Conservation (phyloP, 768 basidiomycete genomes). For the Tricholoma bakamatsutake region DNA sequence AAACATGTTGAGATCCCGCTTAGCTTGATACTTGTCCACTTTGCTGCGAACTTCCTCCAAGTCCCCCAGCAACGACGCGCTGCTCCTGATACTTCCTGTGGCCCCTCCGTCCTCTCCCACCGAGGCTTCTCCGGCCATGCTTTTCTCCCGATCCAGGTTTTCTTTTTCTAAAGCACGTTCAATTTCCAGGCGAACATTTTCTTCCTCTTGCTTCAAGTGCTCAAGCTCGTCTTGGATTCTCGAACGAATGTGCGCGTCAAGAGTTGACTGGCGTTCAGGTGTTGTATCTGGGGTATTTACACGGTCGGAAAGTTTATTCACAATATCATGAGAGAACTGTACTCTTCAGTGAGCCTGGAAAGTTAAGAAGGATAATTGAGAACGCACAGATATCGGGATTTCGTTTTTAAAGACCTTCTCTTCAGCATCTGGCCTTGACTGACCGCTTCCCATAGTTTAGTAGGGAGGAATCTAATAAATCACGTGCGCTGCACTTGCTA, state of each 20-base stretch:
- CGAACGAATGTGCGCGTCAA: slow-evolving; percentile 69
- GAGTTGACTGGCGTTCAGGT: slow-evolving; percentile 62
- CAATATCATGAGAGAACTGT: slow-evolving; percentile 81
- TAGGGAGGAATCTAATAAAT: not conserved
- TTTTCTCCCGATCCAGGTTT: slow-evolving; percentile 73
- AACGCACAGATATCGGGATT: slow-evolving; percentile 46
- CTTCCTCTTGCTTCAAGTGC: slow-evolving; percentile 64
- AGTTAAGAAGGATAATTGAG: not conserved
- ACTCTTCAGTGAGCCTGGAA: not conserved
- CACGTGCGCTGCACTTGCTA: not conserved
- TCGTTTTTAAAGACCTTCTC: slow-evolving; percentile 56
- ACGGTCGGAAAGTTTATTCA: slow-evolving; percentile 70
- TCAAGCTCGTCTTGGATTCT: slow-evolving; percentile 66
- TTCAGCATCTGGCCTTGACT: slow-evolving; percentile 53
- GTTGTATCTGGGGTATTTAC: slow-evolving; percentile 52
- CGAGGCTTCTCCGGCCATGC: slow-evolving; percentile 38
- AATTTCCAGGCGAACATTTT: slow-evolving; percentile 64
- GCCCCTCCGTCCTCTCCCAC: slow-evolving; percentile 4
- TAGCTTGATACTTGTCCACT: slow-evolving; percentile 63
- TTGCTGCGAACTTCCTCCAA: slow-evolving; percentile 68
- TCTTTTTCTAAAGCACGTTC: slow-evolving; percentile 79
- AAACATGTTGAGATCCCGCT: slow-evolving; percentile 47
- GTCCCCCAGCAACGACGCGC: slow-evolving; percentile 62
- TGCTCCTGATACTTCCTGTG: slow-evolving; percentile 47
- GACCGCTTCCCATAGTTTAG: slow-evolving; percentile 57